Conservation (phyloP, 495 filamentous ascomycete genomes). For the Penicillium herquei region DNA sequence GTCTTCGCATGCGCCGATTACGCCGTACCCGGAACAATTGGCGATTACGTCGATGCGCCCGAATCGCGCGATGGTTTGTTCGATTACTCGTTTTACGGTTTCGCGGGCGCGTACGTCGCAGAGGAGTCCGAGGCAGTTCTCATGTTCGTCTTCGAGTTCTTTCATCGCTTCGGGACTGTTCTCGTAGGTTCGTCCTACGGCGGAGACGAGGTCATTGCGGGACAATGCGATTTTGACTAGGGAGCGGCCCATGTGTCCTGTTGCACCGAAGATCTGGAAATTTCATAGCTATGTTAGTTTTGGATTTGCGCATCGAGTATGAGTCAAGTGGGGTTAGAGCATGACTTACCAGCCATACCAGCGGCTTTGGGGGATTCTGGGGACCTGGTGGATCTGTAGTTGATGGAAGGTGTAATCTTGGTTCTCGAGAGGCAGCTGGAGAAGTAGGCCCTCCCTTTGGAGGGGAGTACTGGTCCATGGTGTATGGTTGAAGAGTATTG, state of each 20-base stretch:
- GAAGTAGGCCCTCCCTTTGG: constrained; percentile 24
- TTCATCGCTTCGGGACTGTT: constrained; percentile 70
- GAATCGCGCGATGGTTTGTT: constrained; percentile 66
- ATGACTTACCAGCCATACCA: constrained; percentile 75
- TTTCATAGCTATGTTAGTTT: constrained; percentile 2
- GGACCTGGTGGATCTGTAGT: constrained; percentile 80
- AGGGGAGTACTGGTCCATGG: constrained; percentile 39
- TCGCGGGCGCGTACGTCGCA: constrained; percentile 86
- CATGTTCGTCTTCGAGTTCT: constrained; percentile 48
- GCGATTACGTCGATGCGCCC: constrained; percentile 84
- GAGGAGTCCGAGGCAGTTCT: constrained; percentile 71
- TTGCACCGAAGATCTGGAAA: constrained; percentile 82
- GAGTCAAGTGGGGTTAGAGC: constrained; percentile 1
- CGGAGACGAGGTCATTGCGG: constrained; percentile 81
- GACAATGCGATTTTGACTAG: constrained; percentile 78
- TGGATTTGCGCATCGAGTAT: background rate
- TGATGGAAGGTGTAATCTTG: constrained; percentile 61
- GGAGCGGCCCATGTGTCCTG: constrained; percentile 92
- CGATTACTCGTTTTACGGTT: constrained; percentile 71
- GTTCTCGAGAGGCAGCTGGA: constrained; percentile 31
- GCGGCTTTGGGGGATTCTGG: constrained; percentile 65
- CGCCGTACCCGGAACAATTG: constrained; percentile 89
- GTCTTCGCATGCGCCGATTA: constrained; percentile 95
- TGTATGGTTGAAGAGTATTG: background rate
- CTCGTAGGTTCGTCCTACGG: constrained; percentile 83